Percentiles rank a stretch among this genome's conserved stretches.
These are phyloP conservation scores for Aspergillus terreus DNA, from an alignment of 2,329 filamentous ascomycete species.

Conservation along the genomic window DNA sequence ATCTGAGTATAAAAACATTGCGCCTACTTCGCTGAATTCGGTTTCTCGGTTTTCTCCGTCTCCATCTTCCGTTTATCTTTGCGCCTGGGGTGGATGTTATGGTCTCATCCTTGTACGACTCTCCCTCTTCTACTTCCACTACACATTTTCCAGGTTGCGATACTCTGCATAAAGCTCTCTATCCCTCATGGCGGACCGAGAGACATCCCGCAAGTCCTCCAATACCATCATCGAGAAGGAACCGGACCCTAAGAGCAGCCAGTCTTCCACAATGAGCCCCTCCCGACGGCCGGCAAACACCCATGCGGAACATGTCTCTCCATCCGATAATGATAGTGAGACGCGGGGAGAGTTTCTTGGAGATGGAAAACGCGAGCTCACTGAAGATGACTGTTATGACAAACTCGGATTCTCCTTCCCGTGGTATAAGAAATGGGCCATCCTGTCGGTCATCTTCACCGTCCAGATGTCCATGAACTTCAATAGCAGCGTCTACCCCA, in stretches of 20 bases:
- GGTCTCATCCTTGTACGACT: background rate
- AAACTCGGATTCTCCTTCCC: conserved; percentile 61
- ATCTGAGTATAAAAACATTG: background rate
- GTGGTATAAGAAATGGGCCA: conserved; percentile 63
- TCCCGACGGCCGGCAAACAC: conserved; percentile 4
- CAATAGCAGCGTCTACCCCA: conserved; percentile 70
- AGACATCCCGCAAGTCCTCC: background rate
- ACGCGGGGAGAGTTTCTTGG: conserved; percentile 7
- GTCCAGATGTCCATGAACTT: conserved; percentile 78
- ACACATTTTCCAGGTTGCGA: too few species aligned
- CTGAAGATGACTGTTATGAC: conserved; percentile 56
- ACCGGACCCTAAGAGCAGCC: background rate
- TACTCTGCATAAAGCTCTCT: background rate
- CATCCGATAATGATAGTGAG: conserved; percentile 13
- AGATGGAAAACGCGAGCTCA: conserved; percentile 38
- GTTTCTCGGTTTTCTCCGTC: background rate
- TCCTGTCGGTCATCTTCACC: conserved; percentile 66
- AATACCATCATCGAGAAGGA: conserved; percentile 1
- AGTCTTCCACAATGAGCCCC: conserved; percentile 4
- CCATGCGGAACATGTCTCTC: conserved; percentile 15
- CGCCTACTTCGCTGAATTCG: background rate
- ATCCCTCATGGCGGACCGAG: background rate
- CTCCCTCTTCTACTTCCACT: too few species aligned
- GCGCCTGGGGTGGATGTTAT: background rate
- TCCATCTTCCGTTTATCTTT: too few species aligned